Evolutionary conservation across 495 filamentous ascomycete species (phyloP), one percentile per base, ranked within the genome.

Genomic region (Extremus antarcticus): DNA sequence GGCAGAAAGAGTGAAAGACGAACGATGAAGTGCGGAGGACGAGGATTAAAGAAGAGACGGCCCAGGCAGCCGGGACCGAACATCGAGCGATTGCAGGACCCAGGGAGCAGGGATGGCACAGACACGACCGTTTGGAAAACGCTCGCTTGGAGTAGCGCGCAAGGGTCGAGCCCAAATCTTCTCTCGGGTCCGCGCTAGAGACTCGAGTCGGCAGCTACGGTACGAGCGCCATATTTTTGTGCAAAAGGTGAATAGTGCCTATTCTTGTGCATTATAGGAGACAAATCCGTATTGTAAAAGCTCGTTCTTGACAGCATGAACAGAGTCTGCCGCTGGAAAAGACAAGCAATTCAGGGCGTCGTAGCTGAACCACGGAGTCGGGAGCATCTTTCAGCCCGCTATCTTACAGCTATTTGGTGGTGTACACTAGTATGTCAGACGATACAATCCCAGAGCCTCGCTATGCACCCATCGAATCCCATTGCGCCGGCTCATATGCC

Each of bases 101-200:
- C 7, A 35, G 29, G 29, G 7, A 13, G 29, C 29, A 35, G 29
- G 29, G 29, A 35, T 35, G 29, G 29, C 29, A 35, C 29, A 13
- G 23, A 66, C 60, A 11, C 53, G 53, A 4, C 20, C n/a, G 24
- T 8, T 19, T 29, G 29, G 29, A 13, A 35, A 13, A 13, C 29
- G 29, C 29, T 35, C 29, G 29, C 29, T 35, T 35, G 29, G 29
- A 35, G 29, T n/a, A n/a, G n/a, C n/a, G n/a, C 29, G 29, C 13
- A 13, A 35, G 29, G 13, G 29, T 35, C 7, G 29, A 35, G 29
- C 29, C 29, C 29, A 4, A 35, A 35, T 13, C 7, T 4, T 13
- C 13, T 35, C 13, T 35, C 7, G 7, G 29, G 29, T 35, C 7
- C 29, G 4, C 29, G 29, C 29, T n/a, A n/a, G n/a, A n/a, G n/a